phyloP scores from a whole-genome alignment of 257 asterid genomes.

The Euphrasia confusa region DNA sequence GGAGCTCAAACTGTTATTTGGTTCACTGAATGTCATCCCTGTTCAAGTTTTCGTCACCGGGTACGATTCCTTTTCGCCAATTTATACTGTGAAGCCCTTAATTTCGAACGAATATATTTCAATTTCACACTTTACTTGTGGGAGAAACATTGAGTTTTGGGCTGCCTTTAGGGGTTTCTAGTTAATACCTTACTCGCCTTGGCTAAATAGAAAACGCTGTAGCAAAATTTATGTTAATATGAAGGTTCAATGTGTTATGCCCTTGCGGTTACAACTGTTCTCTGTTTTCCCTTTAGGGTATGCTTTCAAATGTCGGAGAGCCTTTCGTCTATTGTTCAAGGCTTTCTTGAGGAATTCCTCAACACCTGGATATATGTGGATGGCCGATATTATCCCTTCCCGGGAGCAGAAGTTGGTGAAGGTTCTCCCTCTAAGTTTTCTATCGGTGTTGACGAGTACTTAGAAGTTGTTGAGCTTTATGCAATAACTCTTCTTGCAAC shows the following conservation, averaged over 20 bases:
- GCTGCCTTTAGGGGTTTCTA: no score
- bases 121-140: no score
- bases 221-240: no score
- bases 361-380: conserved; percentile 52
- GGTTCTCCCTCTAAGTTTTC: conserved; percentile 33
- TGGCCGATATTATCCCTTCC: conserved; percentile 37
- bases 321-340: conserved; percentile 44
- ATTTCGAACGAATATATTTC: no score
- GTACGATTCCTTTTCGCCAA: conserved; percentile 33
- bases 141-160: no score
- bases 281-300: conserved; percentile 35
- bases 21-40: conserved; percentile 56
- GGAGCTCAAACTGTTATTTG: conserved; percentile 66
- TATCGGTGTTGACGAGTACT: conserved; percentile 51
- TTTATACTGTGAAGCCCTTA: neutral
- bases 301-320: conserved; percentile 62
- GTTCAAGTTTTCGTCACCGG: conserved; percentile 61
- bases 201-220: no score
- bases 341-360: conserved; percentile 64
- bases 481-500: conserved; percentile 52
- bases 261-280: conserved; percentile 20
- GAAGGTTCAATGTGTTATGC: neutral
- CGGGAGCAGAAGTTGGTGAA: conserved; percentile 31
- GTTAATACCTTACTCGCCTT: no score
- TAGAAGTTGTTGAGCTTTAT: conserved; percentile 75